Conservation (phyloP, 495 filamentous ascomycete species). For the Platismatia glauca region DNA sequence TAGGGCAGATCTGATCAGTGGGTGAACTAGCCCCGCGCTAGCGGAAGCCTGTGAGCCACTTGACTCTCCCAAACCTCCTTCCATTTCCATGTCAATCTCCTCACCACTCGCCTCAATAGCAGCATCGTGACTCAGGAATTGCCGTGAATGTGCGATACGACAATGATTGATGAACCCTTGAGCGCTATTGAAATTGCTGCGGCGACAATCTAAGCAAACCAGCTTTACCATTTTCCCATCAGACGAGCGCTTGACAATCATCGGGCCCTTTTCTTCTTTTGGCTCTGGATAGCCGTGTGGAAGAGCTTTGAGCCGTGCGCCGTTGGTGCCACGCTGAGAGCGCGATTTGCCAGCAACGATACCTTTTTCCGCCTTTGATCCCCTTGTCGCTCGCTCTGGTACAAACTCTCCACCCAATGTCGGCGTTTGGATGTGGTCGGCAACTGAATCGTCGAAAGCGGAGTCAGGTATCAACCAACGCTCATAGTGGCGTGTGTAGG, state of each 20-base stretch:
- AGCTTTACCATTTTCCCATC: conserved; percentile 64
- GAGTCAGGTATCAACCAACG: conserved; percentile 88
- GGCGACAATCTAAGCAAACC: conserved; percentile 78
- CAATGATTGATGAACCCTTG: conserved; percentile 99
- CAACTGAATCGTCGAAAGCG: conserved; percentile 54
- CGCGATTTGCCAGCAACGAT: conserved; percentile 51
- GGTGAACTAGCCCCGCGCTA: conserved; percentile 55
- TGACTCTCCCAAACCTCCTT: conserved; percentile 46
- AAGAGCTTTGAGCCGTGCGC: conserved; percentile 60
- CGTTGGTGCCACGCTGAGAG: conserved; percentile 47
- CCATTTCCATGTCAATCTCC: conserved; percentile 61
- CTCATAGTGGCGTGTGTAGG: conserved; percentile 88
- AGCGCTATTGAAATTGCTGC: conserved; percentile 85
- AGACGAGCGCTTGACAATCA: conserved; percentile 51
- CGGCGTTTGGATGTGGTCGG: conserved; percentile 30
- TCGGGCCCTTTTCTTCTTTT: conserved; percentile 57
- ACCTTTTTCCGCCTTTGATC: conserved; percentile 53
- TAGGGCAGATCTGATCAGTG: conserved; percentile 53
- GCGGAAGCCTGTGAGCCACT: conserved; percentile 29
- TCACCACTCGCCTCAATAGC: conserved; percentile 85
- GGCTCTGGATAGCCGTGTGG: conserved; percentile 60
- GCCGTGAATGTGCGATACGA: conserved; percentile 83
- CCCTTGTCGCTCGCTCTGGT: conserved; percentile 65
- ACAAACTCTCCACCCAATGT: conserved; percentile 30
- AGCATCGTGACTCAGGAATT: conserved; percentile 89